phyloP scores from a whole-genome alignment of 1,284 basidiomycete genomes.

The Tranzscheliella williamsii region DNA sequence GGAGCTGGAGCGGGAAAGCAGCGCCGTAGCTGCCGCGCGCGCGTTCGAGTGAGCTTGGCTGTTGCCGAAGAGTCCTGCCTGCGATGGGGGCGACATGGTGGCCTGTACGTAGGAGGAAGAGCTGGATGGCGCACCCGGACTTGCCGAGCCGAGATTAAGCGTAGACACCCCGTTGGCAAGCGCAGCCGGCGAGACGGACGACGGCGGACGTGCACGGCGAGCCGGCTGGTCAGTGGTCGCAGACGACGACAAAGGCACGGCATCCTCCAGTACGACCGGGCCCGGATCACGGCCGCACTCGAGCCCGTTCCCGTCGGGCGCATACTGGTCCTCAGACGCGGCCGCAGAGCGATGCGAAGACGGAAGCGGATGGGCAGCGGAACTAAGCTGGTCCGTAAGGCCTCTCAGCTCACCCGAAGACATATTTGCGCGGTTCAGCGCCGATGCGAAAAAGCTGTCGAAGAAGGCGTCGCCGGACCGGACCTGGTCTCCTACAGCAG shows the following conservation, averaged over 20 bases:
- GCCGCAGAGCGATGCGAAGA: background rate
- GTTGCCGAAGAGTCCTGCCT: background rate
- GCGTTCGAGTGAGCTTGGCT: slow-evolving; percentile 16
- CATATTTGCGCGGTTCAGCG: slow-evolving; percentile 36
- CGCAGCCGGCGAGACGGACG: slow-evolving; percentile 4
- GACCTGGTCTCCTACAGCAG: no score
- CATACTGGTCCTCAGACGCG: slow-evolving; percentile 11
- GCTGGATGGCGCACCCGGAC: slow-evolving; percentile 3
- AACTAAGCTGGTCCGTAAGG: slow-evolving; percentile 1
- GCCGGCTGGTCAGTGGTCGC: background rate
- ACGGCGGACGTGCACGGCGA: background rate
- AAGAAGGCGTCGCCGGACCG: slow-evolving; percentile 32
- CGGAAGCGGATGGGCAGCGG: slow-evolving; percentile 14
- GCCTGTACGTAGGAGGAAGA: slow-evolving; percentile 14
- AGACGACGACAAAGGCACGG: background rate
- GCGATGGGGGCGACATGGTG: slow-evolving; percentile 1
- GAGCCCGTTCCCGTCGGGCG: slow-evolving; percentile 31
- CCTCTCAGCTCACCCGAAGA: slow-evolving; percentile 21
- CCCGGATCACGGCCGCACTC: slow-evolving; percentile 42
- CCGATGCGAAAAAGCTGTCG: slow-evolving; percentile 36
- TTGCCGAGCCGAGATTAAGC: slow-evolving; percentile 15
- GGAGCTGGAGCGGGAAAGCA: slow-evolving; percentile 17
- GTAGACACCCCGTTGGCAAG: slow-evolving; percentile 20
- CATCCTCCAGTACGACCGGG: slow-evolving; percentile 6
- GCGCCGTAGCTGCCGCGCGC: slow-evolving; percentile 14